Percentiles rank a stretch among this genome's conserved stretches.
Conservation (phyloP, 345 rosid species). For the Laguncularia racemosa region DNA sequence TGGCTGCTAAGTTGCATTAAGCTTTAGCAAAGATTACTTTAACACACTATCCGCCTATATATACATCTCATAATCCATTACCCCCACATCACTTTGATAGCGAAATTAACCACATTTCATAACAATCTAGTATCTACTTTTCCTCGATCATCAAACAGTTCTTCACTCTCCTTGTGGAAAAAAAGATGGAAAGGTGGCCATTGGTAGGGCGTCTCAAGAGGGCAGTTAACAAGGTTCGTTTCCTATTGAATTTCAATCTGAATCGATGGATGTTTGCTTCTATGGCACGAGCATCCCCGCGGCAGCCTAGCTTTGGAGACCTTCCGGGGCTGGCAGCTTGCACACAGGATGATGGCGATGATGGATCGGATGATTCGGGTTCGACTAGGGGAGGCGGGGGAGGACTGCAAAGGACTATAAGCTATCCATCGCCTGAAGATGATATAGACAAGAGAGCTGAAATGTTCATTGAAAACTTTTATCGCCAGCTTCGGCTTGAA, state of each 20-base stretch:
- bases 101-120: too few relatives aligned
- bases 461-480: slow-evolving; percentile 65
- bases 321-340: slow-evolving; percentile 49
- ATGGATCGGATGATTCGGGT: slow-evolving; percentile 11
- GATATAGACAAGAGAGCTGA: slow-evolving; percentile 71
- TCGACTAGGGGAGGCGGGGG: slow-evolving; percentile 12
- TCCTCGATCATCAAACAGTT: too few relatives aligned
- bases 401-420: slow-evolving; percentile 37
- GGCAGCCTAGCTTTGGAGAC: slow-evolving; percentile 50
- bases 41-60: too few relatives aligned
- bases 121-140: too few relatives aligned
- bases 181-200: slow-evolving; percentile 13
- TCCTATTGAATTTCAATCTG: slow-evolving; percentile 40
- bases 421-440: slow-evolving; percentile 42
- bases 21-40: too few relatives aligned
- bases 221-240: slow-evolving; percentile 63
- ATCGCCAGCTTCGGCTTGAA: slow-evolving; percentile 71
- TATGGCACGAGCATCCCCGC: slow-evolving; percentile 16
- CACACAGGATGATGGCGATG: slow-evolving; percentile 11
- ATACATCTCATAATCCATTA: too few relatives aligned
- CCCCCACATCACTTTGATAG: too few relatives aligned
- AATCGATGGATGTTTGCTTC: slow-evolving; percentile 46
- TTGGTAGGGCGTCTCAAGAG: slow-evolving; percentile 49
- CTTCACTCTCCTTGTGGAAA: too few relatives aligned
- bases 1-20: too few relatives aligned